phyloP scores from a whole-genome alignment of 179 eudicot genomes.

The Amaranthus tricolor region DNA sequence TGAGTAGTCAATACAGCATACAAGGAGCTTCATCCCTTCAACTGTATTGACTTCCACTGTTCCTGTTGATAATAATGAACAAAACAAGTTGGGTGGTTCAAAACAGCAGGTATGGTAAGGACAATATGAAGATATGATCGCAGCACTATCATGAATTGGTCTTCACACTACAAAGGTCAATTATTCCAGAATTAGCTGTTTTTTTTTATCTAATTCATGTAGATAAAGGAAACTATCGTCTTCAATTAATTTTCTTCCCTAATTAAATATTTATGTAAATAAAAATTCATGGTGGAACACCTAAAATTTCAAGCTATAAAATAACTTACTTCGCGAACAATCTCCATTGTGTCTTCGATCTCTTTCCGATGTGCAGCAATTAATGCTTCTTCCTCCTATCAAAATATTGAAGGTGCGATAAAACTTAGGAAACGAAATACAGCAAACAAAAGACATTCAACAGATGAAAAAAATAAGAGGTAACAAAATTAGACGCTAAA shows the following conservation, averaged over 20 bases:
- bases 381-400: conserved; percentile 93
- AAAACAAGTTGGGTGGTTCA: too few relatives aligned
- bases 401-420: conserved; percentile 7
- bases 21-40: too few relatives aligned
- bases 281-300: not conserved
- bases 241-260: not conserved
- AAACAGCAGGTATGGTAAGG: too few relatives aligned
- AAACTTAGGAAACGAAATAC: not conserved
- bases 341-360: conserved; percentile 99
- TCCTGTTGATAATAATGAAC: too few relatives aligned
- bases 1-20: too few relatives aligned
- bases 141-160: not conserved
- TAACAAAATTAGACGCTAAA: not conserved
- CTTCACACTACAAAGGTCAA: not conserved
- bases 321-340: conserved; percentile 92
- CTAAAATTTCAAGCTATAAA: not conserved
- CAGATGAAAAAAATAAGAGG: not conserved
- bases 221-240: not conserved
- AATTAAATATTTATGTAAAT: not conserved
- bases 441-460: not conserved
- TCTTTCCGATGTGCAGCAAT: conserved; percentile 97
- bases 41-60: too few relatives aligned
- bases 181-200: not conserved
- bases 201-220: not conserved
- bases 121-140: not conserved